Evolutionary conservation across 768 basidiomycete genomes (phyloP).

Genomic region (Leccinum truebloodii): DNA sequence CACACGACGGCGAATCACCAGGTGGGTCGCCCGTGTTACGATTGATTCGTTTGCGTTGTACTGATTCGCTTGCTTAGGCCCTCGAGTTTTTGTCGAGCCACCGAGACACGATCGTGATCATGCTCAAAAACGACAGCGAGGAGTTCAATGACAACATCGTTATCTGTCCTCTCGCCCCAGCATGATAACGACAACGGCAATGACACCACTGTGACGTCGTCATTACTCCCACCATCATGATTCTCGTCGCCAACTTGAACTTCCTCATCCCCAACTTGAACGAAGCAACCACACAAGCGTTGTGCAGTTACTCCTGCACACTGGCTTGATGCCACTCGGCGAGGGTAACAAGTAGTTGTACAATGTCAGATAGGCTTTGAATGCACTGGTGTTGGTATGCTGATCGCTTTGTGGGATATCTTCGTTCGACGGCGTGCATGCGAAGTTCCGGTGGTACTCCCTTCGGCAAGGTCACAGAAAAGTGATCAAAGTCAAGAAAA

Average conservation of each 20-base stretch:
- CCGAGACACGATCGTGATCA: constrained; percentile 77
- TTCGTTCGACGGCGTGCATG: constrained; percentile 46
- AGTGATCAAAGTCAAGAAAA: too few species aligned
- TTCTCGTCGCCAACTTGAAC: too few species aligned
- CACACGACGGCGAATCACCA: constrained; percentile 71
- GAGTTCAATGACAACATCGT: constrained; percentile 19
- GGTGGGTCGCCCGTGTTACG: constrained; percentile 37
- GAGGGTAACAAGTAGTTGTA: constrained; percentile 31
- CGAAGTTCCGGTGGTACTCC: constrained; percentile 53
- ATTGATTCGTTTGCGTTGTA: background rate
- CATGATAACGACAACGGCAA: too few species aligned
- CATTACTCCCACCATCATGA: too few species aligned
- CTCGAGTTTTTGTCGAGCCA: constrained; percentile 82
- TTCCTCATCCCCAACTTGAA: too few species aligned
- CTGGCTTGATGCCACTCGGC: too few species aligned
- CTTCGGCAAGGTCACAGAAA: constrained; percentile 58
- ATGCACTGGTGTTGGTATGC: constrained; percentile 72
- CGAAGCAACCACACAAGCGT: too few species aligned
- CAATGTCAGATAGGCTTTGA: constrained; percentile 62
- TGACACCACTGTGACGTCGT: too few species aligned
- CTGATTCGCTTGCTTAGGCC: constrained; percentile 7
- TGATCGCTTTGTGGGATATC: constrained; percentile 55
- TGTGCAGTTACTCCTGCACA: too few species aligned
- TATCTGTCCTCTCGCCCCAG: too few species aligned
- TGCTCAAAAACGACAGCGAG: constrained; percentile 74